A percentile compares a stretch with the other conserved stretches of the same genome.
Conservation (phyloP, 176 grass and related monocot genomes). For the Cenchrus fungigraminus region DNA sequence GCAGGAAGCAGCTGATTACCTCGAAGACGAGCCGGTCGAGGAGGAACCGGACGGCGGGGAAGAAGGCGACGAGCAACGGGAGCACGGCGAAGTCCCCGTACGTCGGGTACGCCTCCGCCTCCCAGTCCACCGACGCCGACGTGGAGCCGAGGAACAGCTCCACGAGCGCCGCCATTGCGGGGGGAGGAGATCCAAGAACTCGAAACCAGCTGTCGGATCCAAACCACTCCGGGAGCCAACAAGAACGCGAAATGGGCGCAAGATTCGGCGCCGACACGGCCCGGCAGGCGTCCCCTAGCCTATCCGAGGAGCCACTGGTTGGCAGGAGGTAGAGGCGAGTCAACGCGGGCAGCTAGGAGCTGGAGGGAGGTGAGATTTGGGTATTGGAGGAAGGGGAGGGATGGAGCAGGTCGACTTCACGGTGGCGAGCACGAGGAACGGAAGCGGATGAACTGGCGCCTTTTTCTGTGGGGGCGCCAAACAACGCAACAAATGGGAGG, state of each 20-base stretch:
- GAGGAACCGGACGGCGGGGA: slow-evolving; percentile 79
- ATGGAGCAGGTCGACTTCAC: not conserved
- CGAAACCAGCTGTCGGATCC: slow-evolving; percentile 19
- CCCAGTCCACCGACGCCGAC: slow-evolving; percentile 64
- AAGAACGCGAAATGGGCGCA: slow-evolving; percentile 17
- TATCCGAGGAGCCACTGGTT: slow-evolving; percentile 21
- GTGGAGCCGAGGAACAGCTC: slow-evolving; percentile 51
- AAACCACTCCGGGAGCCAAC: not conserved
- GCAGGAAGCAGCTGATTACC: slow-evolving; percentile 49
- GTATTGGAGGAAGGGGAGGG: not conserved
- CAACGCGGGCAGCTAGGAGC: slow-evolving; percentile 2
- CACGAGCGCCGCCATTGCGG: slow-evolving; percentile 61
- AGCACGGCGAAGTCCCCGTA: slow-evolving; percentile 78
- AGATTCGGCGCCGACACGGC: slow-evolving; percentile 20
- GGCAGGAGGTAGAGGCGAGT: not conserved
- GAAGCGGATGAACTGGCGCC: slow-evolving; percentile 43
- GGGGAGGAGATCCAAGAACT: slow-evolving; percentile 35
- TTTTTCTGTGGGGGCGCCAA: slow-evolving; percentile 36
- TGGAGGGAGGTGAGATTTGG: slow-evolving; percentile 26
- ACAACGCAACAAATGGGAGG: slow-evolving; percentile 18
- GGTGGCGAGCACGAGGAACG: not conserved
- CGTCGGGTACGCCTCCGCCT: slow-evolving; percentile 65
- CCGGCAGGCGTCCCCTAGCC: not conserved
- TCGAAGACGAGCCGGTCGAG: slow-evolving; percentile 87
- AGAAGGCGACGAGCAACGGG: slow-evolving; percentile 84